phyloP scores from a whole-genome alignment of 2,329 filamentous ascomycete genomes.

The Cercospora berteroae region DNA sequence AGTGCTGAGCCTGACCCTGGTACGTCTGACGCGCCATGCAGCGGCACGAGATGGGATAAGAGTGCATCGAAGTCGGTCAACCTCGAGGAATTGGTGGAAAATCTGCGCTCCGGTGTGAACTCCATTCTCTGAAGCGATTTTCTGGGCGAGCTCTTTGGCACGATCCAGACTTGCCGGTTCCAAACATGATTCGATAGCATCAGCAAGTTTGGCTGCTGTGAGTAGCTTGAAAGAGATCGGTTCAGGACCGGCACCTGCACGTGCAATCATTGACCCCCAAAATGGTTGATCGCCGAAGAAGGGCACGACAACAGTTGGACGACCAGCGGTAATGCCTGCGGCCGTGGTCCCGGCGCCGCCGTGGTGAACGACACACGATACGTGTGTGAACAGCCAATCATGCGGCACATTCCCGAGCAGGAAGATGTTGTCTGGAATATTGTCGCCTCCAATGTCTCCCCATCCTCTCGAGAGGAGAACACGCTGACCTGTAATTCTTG shows the following conservation, averaged over 20 bases:
- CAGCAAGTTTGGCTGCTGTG: slow-evolving; percentile 45
- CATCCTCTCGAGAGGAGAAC: slow-evolving; percentile 57
- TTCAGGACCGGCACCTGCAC: slow-evolving; percentile 49
- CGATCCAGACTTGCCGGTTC: slow-evolving; percentile 38
- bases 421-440: slow-evolving; percentile 46
- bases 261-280: slow-evolving; percentile 54
- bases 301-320: slow-evolving; percentile 56
- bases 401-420: slow-evolving; percentile 57
- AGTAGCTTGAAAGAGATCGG: slow-evolving; percentile 50
- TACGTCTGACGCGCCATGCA: slow-evolving; percentile 71
- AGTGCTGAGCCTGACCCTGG: slow-evolving; percentile 66
- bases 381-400: slow-evolving; percentile 58
- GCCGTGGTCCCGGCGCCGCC: slow-evolving; percentile 61
- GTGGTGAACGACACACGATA: slow-evolving; percentile 58
- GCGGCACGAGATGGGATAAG: slow-evolving; percentile 67
- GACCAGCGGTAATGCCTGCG: slow-evolving; percentile 51
- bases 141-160: slow-evolving; percentile 42
- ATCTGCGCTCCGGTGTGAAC: slow-evolving; percentile 43
- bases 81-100: slow-evolving; percentile 55
- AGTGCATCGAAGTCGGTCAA: slow-evolving; percentile 66
- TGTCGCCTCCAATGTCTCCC: slow-evolving; percentile 47
- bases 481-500: slow-evolving; percentile 52
- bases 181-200: slow-evolving; percentile 48
- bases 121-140: slow-evolving; percentile 46
- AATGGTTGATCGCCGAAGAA: slow-evolving; percentile 60